These are phyloP conservation scores for Keithomyces neogunnii DNA, from an alignment of 2,329 filamentous ascomycete genomes.

Conservation along the genomic window DNA sequence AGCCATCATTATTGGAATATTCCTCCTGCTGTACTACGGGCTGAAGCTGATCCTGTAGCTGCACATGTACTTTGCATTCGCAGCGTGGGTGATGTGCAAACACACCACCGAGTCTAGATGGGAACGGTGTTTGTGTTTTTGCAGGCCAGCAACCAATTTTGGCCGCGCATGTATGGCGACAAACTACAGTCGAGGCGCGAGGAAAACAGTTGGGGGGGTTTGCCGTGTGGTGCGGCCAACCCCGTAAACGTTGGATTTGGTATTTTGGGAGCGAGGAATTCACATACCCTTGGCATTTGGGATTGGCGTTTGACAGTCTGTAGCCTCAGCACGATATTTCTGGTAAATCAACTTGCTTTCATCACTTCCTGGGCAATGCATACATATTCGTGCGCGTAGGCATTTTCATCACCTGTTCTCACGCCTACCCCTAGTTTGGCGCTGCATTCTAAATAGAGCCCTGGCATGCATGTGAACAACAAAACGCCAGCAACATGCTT, in stretches of 20 bases:
- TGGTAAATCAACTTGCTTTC: background rate
- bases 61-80: background rate
- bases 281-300: slow-evolving; percentile 11
- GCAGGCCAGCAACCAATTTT: background rate
- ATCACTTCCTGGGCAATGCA: background rate
- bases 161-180: background rate
- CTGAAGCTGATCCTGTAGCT: slow-evolving; percentile 52
- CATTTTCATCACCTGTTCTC: background rate
- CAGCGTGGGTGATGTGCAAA: no score
- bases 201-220: background rate
- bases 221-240: background rate
- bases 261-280: background rate
- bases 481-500: slow-evolving; percentile 24
- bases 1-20: slow-evolving; percentile 65
- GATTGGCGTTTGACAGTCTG: slow-evolving; percentile 2
- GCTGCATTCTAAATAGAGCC: slow-evolving; percentile 21
- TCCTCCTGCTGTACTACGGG: slow-evolving; percentile 70
- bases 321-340: background rate
- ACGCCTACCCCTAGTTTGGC: slow-evolving; percentile 9
- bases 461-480: slow-evolving; percentile 22
- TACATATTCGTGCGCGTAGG: background rate
- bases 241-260: background rate
- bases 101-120: no score
- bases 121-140: background rate
- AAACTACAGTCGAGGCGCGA: background rate